Conservation (phyloP, 306 rosid genomes). For the Cyclanthera cordifolia region DNA sequence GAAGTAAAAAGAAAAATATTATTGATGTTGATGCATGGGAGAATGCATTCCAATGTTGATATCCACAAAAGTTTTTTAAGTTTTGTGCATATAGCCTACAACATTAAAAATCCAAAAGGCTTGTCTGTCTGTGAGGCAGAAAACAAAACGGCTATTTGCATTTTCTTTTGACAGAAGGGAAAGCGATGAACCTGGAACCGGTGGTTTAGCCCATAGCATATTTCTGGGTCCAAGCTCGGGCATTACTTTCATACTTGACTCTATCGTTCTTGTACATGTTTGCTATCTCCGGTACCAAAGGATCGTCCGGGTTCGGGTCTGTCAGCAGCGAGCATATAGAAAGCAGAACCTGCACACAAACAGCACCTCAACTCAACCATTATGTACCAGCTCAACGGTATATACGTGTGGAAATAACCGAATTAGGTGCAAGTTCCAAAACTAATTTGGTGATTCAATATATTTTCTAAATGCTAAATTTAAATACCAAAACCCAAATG, state of each 20-base stretch:
- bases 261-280: constrained; percentile 7
- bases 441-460: too few species aligned
- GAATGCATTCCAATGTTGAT: neutral
- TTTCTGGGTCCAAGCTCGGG: constrained; percentile 14
- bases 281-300: constrained; percentile 12
- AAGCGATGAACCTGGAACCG: neutral
- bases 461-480: too few species aligned
- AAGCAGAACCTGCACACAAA: constrained; percentile 8
- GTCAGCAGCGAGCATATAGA: constrained; percentile 13
- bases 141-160: neutral
- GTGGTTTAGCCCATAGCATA: constrained; percentile 7
- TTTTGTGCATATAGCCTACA: neutral
- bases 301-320: constrained; percentile 14
- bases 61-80: too few species aligned
- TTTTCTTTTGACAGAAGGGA: neutral
- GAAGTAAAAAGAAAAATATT: neutral
- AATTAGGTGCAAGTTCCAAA: too few species aligned
- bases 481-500: too few species aligned
- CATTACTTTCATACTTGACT: neutral
- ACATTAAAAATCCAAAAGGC: neutral
- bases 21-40: neutral
- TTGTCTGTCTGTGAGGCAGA: neutral
- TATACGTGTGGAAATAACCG: too few species aligned
- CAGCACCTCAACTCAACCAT: neutral
- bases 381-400: too few species aligned